Evolutionary conservation across 1,284 basidiomycete genomes (phyloP).

Genomic region (Cyathus olla): DNA sequence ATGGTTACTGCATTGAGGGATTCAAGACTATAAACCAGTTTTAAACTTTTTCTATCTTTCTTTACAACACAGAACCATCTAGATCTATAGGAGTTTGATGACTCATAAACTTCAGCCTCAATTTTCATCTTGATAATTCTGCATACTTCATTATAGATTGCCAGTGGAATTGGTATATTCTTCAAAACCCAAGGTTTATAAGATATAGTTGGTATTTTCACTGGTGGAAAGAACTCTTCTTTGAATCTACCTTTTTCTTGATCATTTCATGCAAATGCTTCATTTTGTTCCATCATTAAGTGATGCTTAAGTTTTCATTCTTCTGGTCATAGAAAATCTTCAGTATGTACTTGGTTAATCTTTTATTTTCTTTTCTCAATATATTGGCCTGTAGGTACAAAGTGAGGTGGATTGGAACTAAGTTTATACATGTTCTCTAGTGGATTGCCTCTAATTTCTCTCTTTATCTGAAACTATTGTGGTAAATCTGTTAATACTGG

Average conservation of each 20-base stretch:
- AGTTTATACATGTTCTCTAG: background rate
- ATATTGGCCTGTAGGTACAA: background rate
- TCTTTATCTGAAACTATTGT: background rate
- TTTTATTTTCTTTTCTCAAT: background rate
- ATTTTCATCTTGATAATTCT: background rate
- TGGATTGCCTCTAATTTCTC: background rate
- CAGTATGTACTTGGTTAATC: background rate
- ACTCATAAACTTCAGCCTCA: background rate
- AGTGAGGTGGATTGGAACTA: background rate
- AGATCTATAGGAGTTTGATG: background rate
- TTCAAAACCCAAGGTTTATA: background rate
- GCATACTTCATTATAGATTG: background rate
- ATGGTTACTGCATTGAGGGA: conserved; percentile 19
- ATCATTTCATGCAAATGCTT: background rate
- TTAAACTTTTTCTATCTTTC: background rate
- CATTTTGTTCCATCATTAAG: background rate
- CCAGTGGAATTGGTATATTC: background rate
- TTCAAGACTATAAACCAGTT: background rate
- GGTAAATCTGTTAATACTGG: conserved; percentile 29
- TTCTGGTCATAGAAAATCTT: background rate
- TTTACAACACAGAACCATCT: conserved; percentile 1
- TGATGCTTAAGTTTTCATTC: background rate
- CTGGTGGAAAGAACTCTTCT: conserved; percentile 1
- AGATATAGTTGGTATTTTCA: background rate
- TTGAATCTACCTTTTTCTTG: background rate